phyloP scores from a whole-genome alignment of 2,329 filamentous ascomycete species.

The Aspergillus novoparasiticus region DNA sequence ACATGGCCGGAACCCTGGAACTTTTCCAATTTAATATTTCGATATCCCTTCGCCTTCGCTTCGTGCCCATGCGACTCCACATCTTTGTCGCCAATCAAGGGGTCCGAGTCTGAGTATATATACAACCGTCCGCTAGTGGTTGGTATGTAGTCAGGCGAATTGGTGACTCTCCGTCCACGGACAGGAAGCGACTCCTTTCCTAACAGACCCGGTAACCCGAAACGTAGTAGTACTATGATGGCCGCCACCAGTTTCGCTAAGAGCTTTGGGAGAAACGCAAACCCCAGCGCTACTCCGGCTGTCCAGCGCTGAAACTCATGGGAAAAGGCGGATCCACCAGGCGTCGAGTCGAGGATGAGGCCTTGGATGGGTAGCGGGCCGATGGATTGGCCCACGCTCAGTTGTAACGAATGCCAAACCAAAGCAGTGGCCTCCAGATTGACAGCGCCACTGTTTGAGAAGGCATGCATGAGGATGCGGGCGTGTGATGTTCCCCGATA shows the following conservation, averaged over 20 bases:
- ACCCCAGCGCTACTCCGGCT: constrained; percentile 1
- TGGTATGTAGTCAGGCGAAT: constrained; percentile 1
- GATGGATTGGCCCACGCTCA: neutral
- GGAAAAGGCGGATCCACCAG: neutral
- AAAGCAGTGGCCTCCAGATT: constrained; percentile 4
- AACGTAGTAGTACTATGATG: neutral
- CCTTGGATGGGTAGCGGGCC: constrained; percentile 1
- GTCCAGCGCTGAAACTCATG: constrained; percentile 4
- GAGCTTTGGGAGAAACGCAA: constrained; percentile 4
- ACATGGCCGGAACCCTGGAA: constrained; percentile 8
- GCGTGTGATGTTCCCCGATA: neutral
- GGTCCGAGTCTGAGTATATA: constrained; percentile 8
- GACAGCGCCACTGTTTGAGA: constrained; percentile 7
- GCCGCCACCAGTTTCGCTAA: neutral
- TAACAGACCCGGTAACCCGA: neutral
- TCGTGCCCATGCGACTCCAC: constrained; percentile 4
- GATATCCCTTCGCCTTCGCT: constrained; percentile 2
- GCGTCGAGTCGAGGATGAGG: constrained; percentile 8
- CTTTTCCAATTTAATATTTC: neutral
- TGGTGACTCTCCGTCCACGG: constrained; percentile 1
- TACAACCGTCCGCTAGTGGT: constrained; percentile 1
- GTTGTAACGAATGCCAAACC: constrained; percentile 3
- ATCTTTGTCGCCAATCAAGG: constrained; percentile 2
- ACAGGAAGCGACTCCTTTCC: neutral
- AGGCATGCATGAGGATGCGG: constrained; percentile 8